Conservation (phyloP, 2,329 filamentous ascomycete species). For the Arthrocladium fulminans region DNA sequence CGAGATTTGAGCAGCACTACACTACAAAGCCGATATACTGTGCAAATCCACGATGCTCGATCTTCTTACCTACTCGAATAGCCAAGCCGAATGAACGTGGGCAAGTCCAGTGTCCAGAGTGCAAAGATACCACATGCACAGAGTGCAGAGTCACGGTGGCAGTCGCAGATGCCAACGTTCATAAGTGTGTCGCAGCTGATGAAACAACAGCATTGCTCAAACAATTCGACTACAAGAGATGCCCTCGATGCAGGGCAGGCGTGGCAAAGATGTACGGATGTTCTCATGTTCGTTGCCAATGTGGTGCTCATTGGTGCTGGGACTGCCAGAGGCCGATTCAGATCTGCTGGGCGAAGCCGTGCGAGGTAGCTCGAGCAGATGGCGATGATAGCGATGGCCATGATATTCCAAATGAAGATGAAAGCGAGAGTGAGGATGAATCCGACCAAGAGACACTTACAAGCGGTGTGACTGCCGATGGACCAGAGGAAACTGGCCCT, state of each 20-base stretch:
- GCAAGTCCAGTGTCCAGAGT: conserved; percentile 38
- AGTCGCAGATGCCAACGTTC: conserved; percentile 3
- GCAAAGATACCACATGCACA: conserved; percentile 35
- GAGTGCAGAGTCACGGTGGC: conserved; percentile 38
- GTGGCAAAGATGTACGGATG: conserved; percentile 43
- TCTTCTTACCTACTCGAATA: conserved; percentile 36
- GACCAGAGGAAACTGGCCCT: neutral
- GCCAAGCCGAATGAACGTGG: conserved; percentile 14
- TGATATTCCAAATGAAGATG: conserved; percentile 17
- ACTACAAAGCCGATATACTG: conserved; percentile 42
- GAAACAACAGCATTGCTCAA: conserved; percentile 33
- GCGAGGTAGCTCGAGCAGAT: conserved; percentile 12
- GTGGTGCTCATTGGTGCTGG: conserved; percentile 45
- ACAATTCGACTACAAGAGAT: conserved; percentile 41
- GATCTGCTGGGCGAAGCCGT: conserved; percentile 23
- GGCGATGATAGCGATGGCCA: conserved; percentile 17
- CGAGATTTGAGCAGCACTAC: conserved; percentile 41
- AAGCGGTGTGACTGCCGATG: conserved; percentile 4
- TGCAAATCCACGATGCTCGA: conserved; percentile 40
- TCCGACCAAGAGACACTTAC: neutral
- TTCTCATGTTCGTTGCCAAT: conserved; percentile 40
- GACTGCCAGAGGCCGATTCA: conserved; percentile 31
- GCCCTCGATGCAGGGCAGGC: conserved; percentile 42
- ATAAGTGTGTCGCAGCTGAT: conserved; percentile 25
- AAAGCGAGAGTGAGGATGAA: conserved; percentile 8